Base-by-base conservation (phyloP, 73 alveolate genomes). In the Urostyla sp. region DNA sequence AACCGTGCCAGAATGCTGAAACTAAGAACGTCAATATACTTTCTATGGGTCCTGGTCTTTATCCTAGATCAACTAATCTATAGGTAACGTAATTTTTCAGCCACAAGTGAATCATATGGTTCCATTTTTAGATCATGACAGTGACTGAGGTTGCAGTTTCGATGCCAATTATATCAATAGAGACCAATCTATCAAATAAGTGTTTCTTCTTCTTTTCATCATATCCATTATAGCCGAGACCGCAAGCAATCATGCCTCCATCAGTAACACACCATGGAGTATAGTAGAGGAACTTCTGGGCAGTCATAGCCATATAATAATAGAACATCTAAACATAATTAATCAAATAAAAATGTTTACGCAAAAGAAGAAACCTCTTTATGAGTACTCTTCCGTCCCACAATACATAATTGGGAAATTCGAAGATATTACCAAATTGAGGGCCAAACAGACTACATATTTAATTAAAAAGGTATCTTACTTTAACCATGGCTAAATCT, bases 1-100 rank as follows among this genome's bases (percentile, higher is more conserved):
- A 97, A 20, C 99, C 99, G 82, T 95, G 99, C 99, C 99, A 97
- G 83, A 97, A 92, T 20, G 98, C 98, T 50, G 98, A 91, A 6
- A 97, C 75, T 37, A 85, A 61, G 87, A 80, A 93, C 3, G 97
- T 90, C 16, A 80, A 63, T 73, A 85, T 56, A 67, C 85, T 40
- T 34, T 78, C 75, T 57, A 80, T 48, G 51, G 49, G 80, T 27
- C 88, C 80, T 40, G 83, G 80, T 43, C 59, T 55, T 46, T 83
- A n/a, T 0, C 78, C 83, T 21, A 51, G n/a, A 24, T 15, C 57
- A 0, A 85, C 58, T 4, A 89, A 55, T 86, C 99, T 90, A 26
- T 67, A 72, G 82, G 80, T 89, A 27, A 97, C 93, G 85, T 87
- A 91, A 57, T 86, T 89, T 69, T 87, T 94, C 21, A 97, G 88